Base-by-base conservation (phyloP, 331 rosid species). In the Prunus yedoensis region DNA sequence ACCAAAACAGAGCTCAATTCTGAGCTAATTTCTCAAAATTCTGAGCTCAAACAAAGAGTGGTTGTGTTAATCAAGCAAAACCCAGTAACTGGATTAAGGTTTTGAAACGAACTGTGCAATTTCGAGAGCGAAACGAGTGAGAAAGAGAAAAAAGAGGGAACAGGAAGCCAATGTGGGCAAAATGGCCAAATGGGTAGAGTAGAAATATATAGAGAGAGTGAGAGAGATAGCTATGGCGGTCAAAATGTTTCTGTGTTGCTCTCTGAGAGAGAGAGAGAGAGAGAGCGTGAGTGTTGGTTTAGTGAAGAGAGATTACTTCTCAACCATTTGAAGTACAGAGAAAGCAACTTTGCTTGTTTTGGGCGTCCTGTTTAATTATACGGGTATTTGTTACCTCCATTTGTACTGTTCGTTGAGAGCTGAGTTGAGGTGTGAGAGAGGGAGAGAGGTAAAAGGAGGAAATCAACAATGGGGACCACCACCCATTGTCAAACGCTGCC, bases 331-430 rank as follows among this genome's bases (percentile, higher is more conserved):
- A 89, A 92, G 98, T 83, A 82, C 43, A 47, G 82, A 72, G 87
- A 89, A 93, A 91, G 96, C 93, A 81, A 91, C 91, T 88, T 88
- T 62, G 70, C 18, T n/a, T 65, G 83, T 82, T 85, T 82, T 76
- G 74, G 77, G 81, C 81, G 74, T 83, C 61, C 45, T 45, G 77
- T 66, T 71, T 47, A 73, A 66, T 80, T 82, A 84, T 84, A 77
- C 83, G 80, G 70, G 16, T n/a, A 56, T 38, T 65, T 65, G 27
- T 38, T 35, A 65, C 51, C 28, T 65, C 69, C 70, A 38, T 65
- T 65, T 61, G 66, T 83, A 87, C 88, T 58, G 77, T 87, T 82
- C 79, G 68, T 80, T 66, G 41, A 20, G 41, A 8, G 43, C 66
- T 27, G 41, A n/a, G 76, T 61, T 20, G 49, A 68, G 75, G 76